Conservation (phyloP, 345 rosid genomes). For the Euphorbia pulcherrima region DNA sequence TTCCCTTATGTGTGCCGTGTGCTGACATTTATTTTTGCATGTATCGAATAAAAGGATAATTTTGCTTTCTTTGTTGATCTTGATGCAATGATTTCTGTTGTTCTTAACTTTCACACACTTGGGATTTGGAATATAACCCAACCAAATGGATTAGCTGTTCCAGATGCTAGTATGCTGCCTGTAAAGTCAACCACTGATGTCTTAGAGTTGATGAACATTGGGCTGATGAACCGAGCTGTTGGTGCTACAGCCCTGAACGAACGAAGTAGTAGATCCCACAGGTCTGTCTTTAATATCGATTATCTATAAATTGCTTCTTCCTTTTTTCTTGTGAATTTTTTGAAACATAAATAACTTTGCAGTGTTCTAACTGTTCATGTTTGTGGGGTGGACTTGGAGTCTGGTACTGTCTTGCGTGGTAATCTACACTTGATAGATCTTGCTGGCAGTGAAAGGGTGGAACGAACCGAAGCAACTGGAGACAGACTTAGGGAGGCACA, state of each 20-base stretch:
- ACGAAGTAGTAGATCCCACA: conserved; percentile 98
- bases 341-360: conserved; percentile 23
- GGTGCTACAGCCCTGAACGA: conserved; percentile 93
- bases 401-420: conserved; percentile 71
- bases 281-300: conserved; percentile 38
- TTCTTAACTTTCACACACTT: conserved; percentile 85
- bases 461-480: conserved; percentile 94
- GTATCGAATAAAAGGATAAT: not conserved
- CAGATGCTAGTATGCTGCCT: conserved; percentile 86
- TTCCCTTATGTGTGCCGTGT: conserved; percentile 3
- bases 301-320: conserved; percentile 7
- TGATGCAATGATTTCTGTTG: conserved; percentile 21
- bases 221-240: conserved; percentile 73
- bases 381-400: conserved; percentile 63
- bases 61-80: not conserved
- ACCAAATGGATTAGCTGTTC: conserved; percentile 98
- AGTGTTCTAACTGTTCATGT: conserved; percentile 95
- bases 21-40: not conserved
- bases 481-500: conserved; percentile 97
- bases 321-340: not conserved
- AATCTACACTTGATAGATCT: conserved; percentile 88
- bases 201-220: conserved; percentile 76
- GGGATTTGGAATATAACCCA: conserved; percentile 94
- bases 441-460: conserved; percentile 98
- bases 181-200: conserved; percentile 85